Conservation (phyloP, 768 basidiomycete genomes). For the Symmetrospora coprosmae region DNA sequence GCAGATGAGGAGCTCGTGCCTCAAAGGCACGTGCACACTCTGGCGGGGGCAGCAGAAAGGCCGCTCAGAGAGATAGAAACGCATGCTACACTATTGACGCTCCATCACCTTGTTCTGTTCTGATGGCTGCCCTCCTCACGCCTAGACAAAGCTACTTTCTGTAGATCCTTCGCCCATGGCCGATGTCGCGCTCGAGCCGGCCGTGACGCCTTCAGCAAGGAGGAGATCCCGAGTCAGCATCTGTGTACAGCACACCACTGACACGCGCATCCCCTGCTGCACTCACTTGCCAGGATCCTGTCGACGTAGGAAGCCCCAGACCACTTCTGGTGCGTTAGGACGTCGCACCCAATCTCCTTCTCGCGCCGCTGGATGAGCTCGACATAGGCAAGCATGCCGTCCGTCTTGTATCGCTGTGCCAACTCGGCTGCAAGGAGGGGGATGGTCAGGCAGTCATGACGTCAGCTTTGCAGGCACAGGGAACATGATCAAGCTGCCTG, state of each 20-base stretch:
- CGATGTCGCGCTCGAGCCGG: slow-evolving; percentile 76
- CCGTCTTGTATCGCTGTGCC: slow-evolving; percentile 60
- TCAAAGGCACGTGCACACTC: too few relatives aligned
- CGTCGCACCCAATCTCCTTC: slow-evolving; percentile 73
- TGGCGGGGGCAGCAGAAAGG: too few relatives aligned
- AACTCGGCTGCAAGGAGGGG: slow-evolving; percentile 57
- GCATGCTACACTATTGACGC: too few relatives aligned
- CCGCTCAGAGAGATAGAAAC: too few relatives aligned
- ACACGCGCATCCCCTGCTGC: neutral
- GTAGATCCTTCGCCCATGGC: slow-evolving; percentile 75
- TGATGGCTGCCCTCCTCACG: too few relatives aligned
- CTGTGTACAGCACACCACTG: neutral
- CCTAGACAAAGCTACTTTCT: slow-evolving; percentile 74
- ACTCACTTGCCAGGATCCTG: slow-evolving; percentile 54
- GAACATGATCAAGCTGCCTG: neutral
- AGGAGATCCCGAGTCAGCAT: too few relatives aligned
- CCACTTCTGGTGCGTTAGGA: slow-evolving; percentile 91
- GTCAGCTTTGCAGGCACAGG: neutral
- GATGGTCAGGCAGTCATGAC: neutral
- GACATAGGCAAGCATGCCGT: slow-evolving; percentile 87
- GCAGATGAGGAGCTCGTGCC: too few relatives aligned
- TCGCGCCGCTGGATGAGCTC: slow-evolving; percentile 75
- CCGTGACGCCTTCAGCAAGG: slow-evolving; percentile 47
- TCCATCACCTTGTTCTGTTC: too few relatives aligned
- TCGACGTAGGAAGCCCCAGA: slow-evolving; percentile 79